Percentiles rank a stretch among this genome's conserved stretches.
Evolutionary conservation across 2,329 filamentous ascomycete species (phyloP).

Genomic region (Hirsutella rhossiliensis): DNA sequence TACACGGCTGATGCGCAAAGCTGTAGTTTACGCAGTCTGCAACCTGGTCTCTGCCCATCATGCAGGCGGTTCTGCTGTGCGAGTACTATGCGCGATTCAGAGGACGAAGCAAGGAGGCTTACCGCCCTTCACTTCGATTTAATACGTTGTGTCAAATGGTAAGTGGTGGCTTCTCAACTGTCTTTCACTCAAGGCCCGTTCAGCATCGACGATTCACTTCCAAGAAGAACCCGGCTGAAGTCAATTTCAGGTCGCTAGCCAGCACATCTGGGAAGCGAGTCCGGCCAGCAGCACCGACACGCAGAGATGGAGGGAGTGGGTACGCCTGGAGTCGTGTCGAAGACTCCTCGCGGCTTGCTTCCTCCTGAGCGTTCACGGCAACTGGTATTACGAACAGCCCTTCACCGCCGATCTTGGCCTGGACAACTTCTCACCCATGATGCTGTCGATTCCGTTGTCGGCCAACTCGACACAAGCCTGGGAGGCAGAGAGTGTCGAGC

Average conservation of each 20-base stretch:
- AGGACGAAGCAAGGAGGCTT: constrained; percentile 33
- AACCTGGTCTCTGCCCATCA: constrained; percentile 33
- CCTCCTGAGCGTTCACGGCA: constrained; percentile 42
- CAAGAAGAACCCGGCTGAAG: constrained; percentile 12
- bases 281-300: constrained; percentile 13
- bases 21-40: constrained; percentile 23
- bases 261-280: constrained; percentile 13
- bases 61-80: constrained; percentile 42
- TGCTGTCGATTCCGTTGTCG: constrained; percentile 33
- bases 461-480: constrained; percentile 32
- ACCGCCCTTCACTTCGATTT: constrained; percentile 36
- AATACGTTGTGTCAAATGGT: constrained; percentile 40
- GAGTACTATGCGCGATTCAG: constrained; percentile 44
- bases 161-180: constrained; percentile 17
- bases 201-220: too few relatives aligned
- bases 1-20: not conserved
- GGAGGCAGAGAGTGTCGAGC: constrained; percentile 30
- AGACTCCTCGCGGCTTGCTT: constrained; percentile 45
- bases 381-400: constrained; percentile 40
- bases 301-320: constrained; percentile 38
- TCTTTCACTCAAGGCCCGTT: too few relatives aligned
- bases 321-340: constrained; percentile 37
- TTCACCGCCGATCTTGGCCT: constrained; percentile 20
- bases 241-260: constrained; percentile 26
- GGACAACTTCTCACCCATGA: constrained; percentile 20